Conservation (phyloP, 169 alveolate species). For the Plasmodium gonderi region DNA sequence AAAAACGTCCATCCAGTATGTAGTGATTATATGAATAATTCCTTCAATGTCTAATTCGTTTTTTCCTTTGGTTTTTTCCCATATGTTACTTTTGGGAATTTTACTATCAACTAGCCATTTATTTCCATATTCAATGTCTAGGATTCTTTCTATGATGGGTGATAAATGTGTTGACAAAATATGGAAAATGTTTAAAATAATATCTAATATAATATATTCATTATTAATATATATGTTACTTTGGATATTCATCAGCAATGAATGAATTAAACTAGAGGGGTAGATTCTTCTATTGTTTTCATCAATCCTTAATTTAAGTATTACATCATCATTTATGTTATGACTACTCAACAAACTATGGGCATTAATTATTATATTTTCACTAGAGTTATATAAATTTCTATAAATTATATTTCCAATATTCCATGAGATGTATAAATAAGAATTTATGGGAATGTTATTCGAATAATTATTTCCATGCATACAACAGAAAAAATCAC, state of each 20-base stretch:
- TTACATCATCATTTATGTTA: slow-evolving; percentile 72
- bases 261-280: slow-evolving; percentile 68
- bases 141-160: slow-evolving; percentile 80
- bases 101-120: slow-evolving; percentile 81
- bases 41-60: slow-evolving; percentile 85
- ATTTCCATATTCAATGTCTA: slow-evolving; percentile 80
- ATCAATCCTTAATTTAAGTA: slow-evolving; percentile 58
- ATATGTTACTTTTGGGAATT: slow-evolving; percentile 82
- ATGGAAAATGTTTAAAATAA: slow-evolving; percentile 75
- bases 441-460: slow-evolving; percentile 73
- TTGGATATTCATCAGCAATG: slow-evolving; percentile 39
- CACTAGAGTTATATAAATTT: slow-evolving; percentile 81
- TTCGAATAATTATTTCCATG: slow-evolving; percentile 75
- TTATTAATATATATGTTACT: slow-evolving; percentile 67
- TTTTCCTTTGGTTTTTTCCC: slow-evolving; percentile 80
- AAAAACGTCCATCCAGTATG: slow-evolving; percentile 85
- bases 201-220: slow-evolving; percentile 69
- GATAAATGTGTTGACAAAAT: slow-evolving; percentile 81
- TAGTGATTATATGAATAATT: slow-evolving; percentile 83
- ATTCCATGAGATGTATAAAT: slow-evolving; percentile 83
- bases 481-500: slow-evolving; percentile 73
- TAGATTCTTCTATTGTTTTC: slow-evolving; percentile 70
- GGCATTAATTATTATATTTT: slow-evolving; percentile 76
- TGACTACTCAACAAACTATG: slow-evolving; percentile 74
- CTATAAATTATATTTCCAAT: slow-evolving; percentile 83